Evolutionary conservation across 495 filamentous ascomycete genomes (phyloP).

Genomic region (Penicillium cosmopolitanum): DNA sequence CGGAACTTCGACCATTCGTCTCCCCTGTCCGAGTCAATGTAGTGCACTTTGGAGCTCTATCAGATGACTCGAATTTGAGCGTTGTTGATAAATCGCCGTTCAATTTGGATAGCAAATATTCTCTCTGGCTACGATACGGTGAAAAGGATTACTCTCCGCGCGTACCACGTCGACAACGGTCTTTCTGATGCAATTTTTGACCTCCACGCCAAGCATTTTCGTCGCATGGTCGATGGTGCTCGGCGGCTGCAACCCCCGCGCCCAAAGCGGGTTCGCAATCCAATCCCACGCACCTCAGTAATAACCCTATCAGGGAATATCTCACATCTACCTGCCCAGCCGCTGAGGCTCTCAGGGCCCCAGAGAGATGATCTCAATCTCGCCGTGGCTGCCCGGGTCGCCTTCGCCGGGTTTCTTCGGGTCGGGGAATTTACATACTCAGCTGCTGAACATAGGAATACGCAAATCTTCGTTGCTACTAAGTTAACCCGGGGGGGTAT

Average conservation of each 20-base stretch:
- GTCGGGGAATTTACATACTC: no score
- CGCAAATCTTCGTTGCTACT: no score
- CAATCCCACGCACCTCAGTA: not conserved
- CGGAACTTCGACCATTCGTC: conserved; percentile 4
- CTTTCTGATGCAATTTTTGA: not conserved
- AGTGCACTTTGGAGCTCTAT: not conserved
- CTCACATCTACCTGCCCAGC: not conserved
- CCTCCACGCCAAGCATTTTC: conserved; percentile 1
- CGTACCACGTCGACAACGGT: conserved; percentile 1
- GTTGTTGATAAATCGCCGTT: not conserved
- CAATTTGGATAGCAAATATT: conserved; percentile 1
- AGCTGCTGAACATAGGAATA: no score
- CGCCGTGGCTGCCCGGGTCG: conserved; percentile 9
- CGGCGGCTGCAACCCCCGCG: not conserved
- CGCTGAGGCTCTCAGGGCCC: not conserved
- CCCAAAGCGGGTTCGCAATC: not conserved
- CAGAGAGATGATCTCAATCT: conserved; percentile 13
- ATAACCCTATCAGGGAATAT: conserved; percentile 1
- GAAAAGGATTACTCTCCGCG: conserved; percentile 4
- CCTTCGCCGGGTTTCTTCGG: conserved; percentile 12
- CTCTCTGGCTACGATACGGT: conserved; percentile 3
- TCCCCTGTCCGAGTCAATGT: conserved; percentile 9
- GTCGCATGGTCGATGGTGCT: conserved; percentile 1
- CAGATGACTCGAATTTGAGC: not conserved
- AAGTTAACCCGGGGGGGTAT: no score